Base-by-base conservation (phyloP, 2,329 filamentous ascomycete genomes). In the Tolypocladium nubicola region DNA sequence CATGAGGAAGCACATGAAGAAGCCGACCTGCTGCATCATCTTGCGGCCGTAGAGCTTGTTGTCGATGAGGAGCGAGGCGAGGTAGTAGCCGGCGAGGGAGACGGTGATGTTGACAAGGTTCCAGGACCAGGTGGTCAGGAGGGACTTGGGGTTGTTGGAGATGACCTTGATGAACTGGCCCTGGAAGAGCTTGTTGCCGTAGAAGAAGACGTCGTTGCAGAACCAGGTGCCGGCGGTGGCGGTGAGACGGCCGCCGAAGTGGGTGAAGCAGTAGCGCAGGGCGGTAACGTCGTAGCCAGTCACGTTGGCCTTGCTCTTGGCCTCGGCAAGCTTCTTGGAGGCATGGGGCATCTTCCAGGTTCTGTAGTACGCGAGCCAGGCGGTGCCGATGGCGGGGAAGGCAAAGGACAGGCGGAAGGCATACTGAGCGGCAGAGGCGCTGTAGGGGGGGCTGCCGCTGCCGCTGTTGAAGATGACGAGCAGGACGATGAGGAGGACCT, bases 101-200 rank as follows among this genome's bases (percentile, higher is more conserved):
- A 97, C 90, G 63, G 86, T 86, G 58, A 95, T 86, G 75, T 97
- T 97, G 79, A 91, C 81, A 70, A 97, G 74, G 75, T 94, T 96
- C 87, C 91, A 97, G 52, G 90, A 79, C 93, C 93, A 97, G 60
- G 82, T 86, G 39, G 86, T 86, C 83, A 96, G 88, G 70, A 97
- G 83, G 9, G 88, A 90, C 40, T 78, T 74, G 61, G 84, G 82
- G 62, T 81, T 74, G 56, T 84, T 80, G 56, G 86, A 88, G 64
- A 97, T 86, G 68, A 94, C 88, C 38, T 77, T 78, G 75, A 97
- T 96, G 76, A 97, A 97, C 70, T 93, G 83, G 61, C 82, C 83
- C 76, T 96, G 92, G 82, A 97, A 97, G 56, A 97, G 86, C 81
- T 96, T 97, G 86, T 96, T 97, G 65, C 93, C 93, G 77, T 97